Evolutionary conservation across 1,284 basidiomycete genomes (phyloP), one percentile per base, ranked within the genome.

Genomic region (Ustilago vetiveriae): DNA sequence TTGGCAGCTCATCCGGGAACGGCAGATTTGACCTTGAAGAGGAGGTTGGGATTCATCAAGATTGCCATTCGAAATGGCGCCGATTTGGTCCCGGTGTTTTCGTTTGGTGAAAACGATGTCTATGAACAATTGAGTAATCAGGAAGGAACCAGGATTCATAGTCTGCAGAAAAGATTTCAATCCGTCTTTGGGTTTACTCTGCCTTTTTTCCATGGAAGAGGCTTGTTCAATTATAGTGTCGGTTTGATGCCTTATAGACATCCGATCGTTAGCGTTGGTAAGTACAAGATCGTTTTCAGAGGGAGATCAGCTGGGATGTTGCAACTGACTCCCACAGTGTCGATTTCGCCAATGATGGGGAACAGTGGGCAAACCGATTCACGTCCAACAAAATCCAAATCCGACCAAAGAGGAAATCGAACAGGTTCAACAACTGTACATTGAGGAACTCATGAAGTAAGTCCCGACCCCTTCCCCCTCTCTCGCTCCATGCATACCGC

Each of bases 51-150:
- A 0, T 99, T 99, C 80, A 94, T 99, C 83, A 98, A 98, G 83
- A 84, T 98, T 57, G 96, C 95, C 1, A 94, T 99, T 51, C 89
- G 90, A 57, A 89, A 94, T 80, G 95, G 95, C 2, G 67, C 71
- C 5, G 69, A 75, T 37, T 48, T 81, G 11, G 79, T 81, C n/a
- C 79, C 79, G 3, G 73, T 77, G 13, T 66, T 80, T 37, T 74
- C 92, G 1, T 98, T 98, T 76, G 95, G 95, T 17, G 95, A 98
- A 85, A 98, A 98, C 82, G 95, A 98, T 90, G 95, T 98, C 49
- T 98, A 92, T 76, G 87, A 94, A 69, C 95, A 98, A 84, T 90
- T 98, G 87, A 89, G 92, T 1, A 98, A 97, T 80, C 89, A 93
- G 75, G 90, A 90, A 74, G 94, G 94, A 0, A 96, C 94, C 0